These are phyloP conservation scores for Fusarium udum DNA, from an alignment of 2,329 filamentous ascomycete genomes.

Conservation along the genomic window DNA sequence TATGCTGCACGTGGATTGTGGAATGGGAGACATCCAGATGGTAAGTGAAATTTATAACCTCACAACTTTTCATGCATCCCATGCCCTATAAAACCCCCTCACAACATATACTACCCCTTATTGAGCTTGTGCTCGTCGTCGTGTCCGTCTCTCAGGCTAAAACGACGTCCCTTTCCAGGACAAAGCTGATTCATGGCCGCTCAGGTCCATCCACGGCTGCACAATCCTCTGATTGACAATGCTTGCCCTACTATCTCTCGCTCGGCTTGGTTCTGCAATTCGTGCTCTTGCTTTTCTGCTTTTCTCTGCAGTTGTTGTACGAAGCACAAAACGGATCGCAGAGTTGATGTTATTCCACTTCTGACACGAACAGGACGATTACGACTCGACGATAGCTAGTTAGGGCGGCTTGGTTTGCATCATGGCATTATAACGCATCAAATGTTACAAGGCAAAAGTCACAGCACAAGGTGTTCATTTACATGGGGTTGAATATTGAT, in stretches of 20 bases:
- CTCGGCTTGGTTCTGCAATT: constrained; percentile 26
- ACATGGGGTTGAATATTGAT: not conserved
- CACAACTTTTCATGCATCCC: not conserved
- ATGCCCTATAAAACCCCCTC: not conserved
- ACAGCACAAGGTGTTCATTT: not conserved
- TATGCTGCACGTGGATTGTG: constrained; percentile 81
- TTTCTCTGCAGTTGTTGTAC: constrained; percentile 13
- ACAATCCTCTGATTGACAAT: constrained; percentile 45
- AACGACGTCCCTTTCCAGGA: constrained; percentile 38
- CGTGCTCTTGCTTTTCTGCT: constrained; percentile 29
- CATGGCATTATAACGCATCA: constrained; percentile 4
- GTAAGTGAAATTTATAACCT: constrained; percentile 61
- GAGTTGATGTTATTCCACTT: constrained; percentile 20
- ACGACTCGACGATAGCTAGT: constrained; percentile 13
- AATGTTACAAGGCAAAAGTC: constrained; percentile 3
- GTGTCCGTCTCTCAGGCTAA: constrained; percentile 33
- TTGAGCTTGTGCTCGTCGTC: constrained; percentile 7
- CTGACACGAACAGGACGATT: constrained; percentile 27
- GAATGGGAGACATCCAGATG: constrained; percentile 76
- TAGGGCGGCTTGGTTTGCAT: constrained; percentile 17
- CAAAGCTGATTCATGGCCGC: constrained; percentile 40
- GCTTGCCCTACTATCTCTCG: constrained; percentile 25
- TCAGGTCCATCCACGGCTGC: constrained; percentile 47
- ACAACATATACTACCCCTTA: not conserved
- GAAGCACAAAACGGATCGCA: not conserved